Percentiles rank a stretch among this genome's conserved stretches.
phyloP scores from a whole-genome alignment of 805 yeast genomes.

The Metschnikowia koreensis region DNA sequence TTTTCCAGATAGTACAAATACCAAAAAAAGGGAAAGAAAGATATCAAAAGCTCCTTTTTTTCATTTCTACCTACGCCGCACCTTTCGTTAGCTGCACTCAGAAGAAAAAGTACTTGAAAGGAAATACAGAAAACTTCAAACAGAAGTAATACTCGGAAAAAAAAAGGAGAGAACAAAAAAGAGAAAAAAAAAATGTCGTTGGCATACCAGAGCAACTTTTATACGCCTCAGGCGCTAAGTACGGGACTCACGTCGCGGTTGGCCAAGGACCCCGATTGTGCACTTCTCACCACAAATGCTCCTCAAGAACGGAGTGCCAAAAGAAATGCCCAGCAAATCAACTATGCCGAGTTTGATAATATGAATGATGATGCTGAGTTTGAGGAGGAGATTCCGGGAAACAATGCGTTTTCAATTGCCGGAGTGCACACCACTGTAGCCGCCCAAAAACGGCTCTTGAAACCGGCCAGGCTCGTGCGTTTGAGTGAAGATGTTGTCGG shows the following conservation, averaged over 20 bases:
- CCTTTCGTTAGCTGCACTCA: too few species aligned
- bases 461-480: constrained; percentile 18
- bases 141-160: too few species aligned
- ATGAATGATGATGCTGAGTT: constrained; percentile 49
- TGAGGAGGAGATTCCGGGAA: constrained; percentile 25
- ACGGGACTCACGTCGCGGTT: constrained; percentile 74
- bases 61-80: too few species aligned
- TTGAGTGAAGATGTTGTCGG: constrained; percentile 4
- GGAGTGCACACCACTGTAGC: constrained; percentile 35
- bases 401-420: constrained; percentile 15
- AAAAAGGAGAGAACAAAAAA: too few species aligned
- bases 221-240: constrained; percentile 73
- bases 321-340: constrained; percentile 65
- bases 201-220: constrained; percentile 19
- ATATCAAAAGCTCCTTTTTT: too few species aligned
- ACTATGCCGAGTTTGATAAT: constrained; percentile 78
- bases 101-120: too few species aligned
- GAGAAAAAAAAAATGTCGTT: constrained; percentile 7
- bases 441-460: constrained; percentile 29
- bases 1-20: too few species aligned
- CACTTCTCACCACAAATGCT: constrained; percentile 64
- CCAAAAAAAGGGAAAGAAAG: too few species aligned
- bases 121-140: too few species aligned
- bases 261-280: constrained; percentile 63
- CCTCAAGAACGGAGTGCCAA: constrained; percentile 77